Percentiles rank a stretch among this genome's conserved stretches.
phyloP scores from a whole-genome alignment of 345 rosid genomes.

The Salix koriyanagi region DNA sequence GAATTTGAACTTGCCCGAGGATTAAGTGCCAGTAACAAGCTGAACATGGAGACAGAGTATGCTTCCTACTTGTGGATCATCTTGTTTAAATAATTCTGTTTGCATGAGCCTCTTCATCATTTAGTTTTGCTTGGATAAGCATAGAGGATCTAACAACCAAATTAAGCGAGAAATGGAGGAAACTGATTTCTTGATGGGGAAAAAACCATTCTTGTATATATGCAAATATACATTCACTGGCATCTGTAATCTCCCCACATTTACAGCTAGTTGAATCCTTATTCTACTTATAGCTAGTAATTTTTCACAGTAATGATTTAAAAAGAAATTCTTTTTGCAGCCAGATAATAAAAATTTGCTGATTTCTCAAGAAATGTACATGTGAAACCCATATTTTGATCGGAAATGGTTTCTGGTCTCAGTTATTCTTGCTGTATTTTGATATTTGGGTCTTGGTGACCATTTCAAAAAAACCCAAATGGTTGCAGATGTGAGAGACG shows the following conservation, averaged over 20 bases:
- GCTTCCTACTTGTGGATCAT: constrained; percentile 24
- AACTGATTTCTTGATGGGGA: not conserved
- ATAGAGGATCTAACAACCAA: not conserved
- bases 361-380: not conserved
- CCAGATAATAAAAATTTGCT: not conserved
- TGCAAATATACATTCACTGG: not conserved
- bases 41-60: constrained; percentile 82
- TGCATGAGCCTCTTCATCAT: not conserved
- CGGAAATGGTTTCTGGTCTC: not conserved
- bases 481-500: not conserved
- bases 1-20: constrained; percentile 64
- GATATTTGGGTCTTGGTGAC: not conserved
- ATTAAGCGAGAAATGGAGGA: not conserved
- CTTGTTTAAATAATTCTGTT: not conserved
- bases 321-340: not conserved
- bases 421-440: not conserved
- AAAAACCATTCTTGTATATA: not conserved
- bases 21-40: constrained; percentile 63
- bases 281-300: not conserved
- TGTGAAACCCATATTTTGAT: not conserved
- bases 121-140: not conserved
- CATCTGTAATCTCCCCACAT: not conserved
- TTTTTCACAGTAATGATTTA: not conserved
- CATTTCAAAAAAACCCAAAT: not conserved
- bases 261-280: not conserved